phyloP scores from a whole-genome alignment of 2,329 filamentous ascomycete species.

The Alternaria hordeiaustralica region DNA sequence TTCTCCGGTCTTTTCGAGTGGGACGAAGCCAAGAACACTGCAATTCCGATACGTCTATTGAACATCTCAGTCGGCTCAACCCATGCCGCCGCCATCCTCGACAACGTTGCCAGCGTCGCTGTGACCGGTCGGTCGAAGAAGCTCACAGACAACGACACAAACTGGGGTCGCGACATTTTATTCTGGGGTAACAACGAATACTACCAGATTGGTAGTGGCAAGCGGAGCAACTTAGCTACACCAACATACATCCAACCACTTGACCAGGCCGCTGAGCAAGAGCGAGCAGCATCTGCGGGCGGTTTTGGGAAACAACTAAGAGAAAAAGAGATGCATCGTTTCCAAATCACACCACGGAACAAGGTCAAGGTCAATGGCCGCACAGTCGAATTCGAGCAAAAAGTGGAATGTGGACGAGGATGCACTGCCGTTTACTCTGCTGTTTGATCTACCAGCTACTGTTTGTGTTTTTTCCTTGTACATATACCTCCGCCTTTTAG shows the following conservation, averaged over 20 bases:
- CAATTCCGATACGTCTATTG: constrained; percentile 79
- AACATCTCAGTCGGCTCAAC: constrained; percentile 77
- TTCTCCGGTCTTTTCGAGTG: constrained; percentile 87
- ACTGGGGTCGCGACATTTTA: constrained; percentile 86
- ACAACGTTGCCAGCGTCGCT: constrained; percentile 74
- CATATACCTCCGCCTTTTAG: constrained; percentile 7
- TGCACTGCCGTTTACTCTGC: constrained; percentile 66
- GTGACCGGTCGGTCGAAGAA: constrained; percentile 52
- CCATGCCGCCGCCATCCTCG: constrained; percentile 82
- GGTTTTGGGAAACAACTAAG: constrained; percentile 54
- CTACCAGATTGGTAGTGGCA: constrained; percentile 91
- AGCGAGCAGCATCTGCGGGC: constrained; percentile 30
- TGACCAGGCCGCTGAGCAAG: constrained; percentile 66
- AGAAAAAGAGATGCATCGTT: constrained; percentile 72
- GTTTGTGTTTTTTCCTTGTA: neutral
- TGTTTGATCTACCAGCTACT: neutral
- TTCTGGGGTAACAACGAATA: constrained; percentile 97
- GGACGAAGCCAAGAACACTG: constrained; percentile 72
- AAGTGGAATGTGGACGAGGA: constrained; percentile 82
- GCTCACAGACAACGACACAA: constrained; percentile 70
- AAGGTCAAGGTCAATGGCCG: constrained; percentile 73
- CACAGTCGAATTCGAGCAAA: constrained; percentile 80
- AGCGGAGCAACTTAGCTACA: constrained; percentile 76
- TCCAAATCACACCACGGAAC: constrained; percentile 80
- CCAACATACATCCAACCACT: constrained; percentile 82